Evolutionary conservation across 441 rosid genomes (phyloP), one percentile per base, ranked within the genome.

Genomic region (Bruguiera hainesii): DNA sequence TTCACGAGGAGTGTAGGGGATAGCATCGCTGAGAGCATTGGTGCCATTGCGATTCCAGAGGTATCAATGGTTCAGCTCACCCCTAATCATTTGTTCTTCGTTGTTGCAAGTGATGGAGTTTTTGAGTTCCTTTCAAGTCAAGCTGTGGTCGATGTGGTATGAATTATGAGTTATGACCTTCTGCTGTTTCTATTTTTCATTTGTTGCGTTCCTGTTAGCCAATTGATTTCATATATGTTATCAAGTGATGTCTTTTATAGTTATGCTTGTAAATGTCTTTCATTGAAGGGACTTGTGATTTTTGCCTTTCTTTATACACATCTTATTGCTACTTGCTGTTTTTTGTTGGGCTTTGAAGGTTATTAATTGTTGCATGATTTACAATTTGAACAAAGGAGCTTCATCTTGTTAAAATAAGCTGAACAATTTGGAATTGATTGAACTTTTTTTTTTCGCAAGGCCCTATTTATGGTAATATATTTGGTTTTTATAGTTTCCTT

Each of bases 61-160:
- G 86, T 95, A 66, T 80, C 85, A 0, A 63, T 79, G 70, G 79
- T 89, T 75, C 84, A 75, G 66, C 88, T 95, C 21, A 83, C 79
- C 33, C 86, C 90, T 11, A 78, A 82, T 71, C 93, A 92, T 76
- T 61, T 81, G 77, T 95, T 92, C 79, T 92, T 95, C 61, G 84
- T 95, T 65, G 90, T 95, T 75, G 99, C 98, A 20, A 95, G 98
- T 65, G 98, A 92, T 73, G 99, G 98, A 56, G 90, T 92, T 62
- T 95, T 90, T 61, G 98, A 95, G 87, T 95, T 92, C 75, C 91
- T 95, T 73, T 83, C 95, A 37, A 95, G 97, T 82, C 97, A 89
- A 76, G 80, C 86, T 15, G 96, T 92, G 73, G 91, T 90, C 33
- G 80, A 89, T 78, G 85, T 90, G 97, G 99, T 95, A 91, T 67